Conservation (phyloP, 2,329 filamentous ascomycete genomes). For the Microsporum canis region DNA sequence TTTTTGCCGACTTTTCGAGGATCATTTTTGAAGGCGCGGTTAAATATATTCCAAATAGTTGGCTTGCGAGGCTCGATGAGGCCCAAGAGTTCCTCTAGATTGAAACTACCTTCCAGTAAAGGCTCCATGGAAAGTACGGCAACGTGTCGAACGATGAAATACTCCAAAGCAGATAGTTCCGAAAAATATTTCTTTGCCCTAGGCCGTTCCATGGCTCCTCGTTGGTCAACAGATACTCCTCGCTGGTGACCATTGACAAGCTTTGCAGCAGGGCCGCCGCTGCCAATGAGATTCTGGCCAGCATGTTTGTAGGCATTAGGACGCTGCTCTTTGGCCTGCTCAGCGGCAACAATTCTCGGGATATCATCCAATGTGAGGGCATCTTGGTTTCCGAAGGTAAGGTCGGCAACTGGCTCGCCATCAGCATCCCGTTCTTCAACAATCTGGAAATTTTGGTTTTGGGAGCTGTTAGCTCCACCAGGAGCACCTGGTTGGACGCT, state of each 20-base stretch:
- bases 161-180: constrained; percentile 86
- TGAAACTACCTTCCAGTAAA: constrained; percentile 77
- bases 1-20: constrained; percentile 61
- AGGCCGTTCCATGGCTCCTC: constrained; percentile 41
- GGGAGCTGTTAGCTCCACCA: constrained; percentile 33
- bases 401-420: constrained; percentile 59
- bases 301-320: constrained; percentile 68
- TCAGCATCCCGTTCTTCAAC: constrained; percentile 65
- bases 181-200: constrained; percentile 79
- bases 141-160: constrained; percentile 92
- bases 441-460: constrained; percentile 57
- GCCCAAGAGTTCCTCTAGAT: constrained; percentile 81
- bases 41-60: constrained; percentile 97
- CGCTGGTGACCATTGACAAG: constrained; percentile 59
- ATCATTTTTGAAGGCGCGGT: constrained; percentile 87
- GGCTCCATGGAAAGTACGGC: constrained; percentile 93
- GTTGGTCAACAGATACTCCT: constrained; percentile 46
- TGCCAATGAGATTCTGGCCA: constrained; percentile 54
- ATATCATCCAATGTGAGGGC: constrained; percentile 93
- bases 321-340: constrained; percentile 84
- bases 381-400: constrained; percentile 82
- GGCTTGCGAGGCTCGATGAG: constrained; percentile 88
- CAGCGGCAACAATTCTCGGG: constrained; percentile 84
- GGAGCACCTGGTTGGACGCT: constrained; percentile 55
- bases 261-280: constrained; percentile 50